A percentile compares a stretch with the other conserved stretches of the same genome.
Conservation (phyloP, 2,329 filamentous ascomycete species). For the Nannizziopsis barbatae region DNA sequence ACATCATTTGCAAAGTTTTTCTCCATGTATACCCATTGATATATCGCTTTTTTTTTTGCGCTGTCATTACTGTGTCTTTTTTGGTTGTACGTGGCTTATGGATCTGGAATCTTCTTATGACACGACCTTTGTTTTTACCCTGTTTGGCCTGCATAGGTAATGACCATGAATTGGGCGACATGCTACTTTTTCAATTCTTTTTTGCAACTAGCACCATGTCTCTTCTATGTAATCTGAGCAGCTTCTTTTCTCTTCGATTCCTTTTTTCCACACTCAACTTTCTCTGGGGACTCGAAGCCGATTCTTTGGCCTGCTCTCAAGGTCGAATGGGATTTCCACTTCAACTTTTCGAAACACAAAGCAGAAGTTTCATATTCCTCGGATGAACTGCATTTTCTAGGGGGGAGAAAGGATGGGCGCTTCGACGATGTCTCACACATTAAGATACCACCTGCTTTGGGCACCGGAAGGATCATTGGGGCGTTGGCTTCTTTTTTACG, state of each 20-base stretch:
- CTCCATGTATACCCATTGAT: slow-evolving; percentile 6
- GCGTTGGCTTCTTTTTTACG: slow-evolving; percentile 1
- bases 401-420: background rate
- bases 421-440: slow-evolving; percentile 1
- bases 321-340: slow-evolving; percentile 1
- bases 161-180: background rate
- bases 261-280: too few relatives aligned
- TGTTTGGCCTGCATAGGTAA: slow-evolving; percentile 1
- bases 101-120: background rate
- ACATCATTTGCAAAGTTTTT: background rate
- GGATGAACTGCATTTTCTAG: slow-evolving; percentile 5
- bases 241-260: too few relatives aligned
- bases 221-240: too few relatives aligned
- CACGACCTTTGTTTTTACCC: background rate
- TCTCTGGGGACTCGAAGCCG: background rate
- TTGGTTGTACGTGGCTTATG: background rate
- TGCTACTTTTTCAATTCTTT: too few relatives aligned
- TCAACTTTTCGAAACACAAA: background rate
- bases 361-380: background rate
- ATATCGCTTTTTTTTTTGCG: background rate
- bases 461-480: background rate
- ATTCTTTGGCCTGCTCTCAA: background rate
- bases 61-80: slow-evolving; percentile 5
- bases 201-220: too few relatives aligned
- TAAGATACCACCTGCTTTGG: slow-evolving; percentile 6